Evolutionary conservation across 129 eudicot genomes (phyloP).

Genomic region (Arctium minus): DNA sequence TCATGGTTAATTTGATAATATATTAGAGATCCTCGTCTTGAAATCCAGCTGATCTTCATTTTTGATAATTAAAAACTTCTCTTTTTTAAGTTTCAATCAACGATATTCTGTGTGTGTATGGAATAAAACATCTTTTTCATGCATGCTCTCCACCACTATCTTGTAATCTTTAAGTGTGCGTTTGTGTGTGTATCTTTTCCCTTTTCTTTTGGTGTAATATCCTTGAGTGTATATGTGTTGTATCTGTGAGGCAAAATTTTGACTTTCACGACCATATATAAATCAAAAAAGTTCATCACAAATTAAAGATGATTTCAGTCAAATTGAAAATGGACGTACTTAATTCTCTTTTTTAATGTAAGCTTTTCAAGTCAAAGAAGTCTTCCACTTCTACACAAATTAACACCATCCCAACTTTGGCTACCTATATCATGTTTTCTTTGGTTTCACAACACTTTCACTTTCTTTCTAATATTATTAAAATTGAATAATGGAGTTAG

Average conservation of each 20-base stretch:
- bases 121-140: slow-evolving; percentile 25
- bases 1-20: neutral
- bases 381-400: slow-evolving; percentile 7
- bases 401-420: neutral
- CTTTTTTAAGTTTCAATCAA: neutral
- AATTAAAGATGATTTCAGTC: neutral
- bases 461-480: neutral
- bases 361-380: neutral
- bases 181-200: neutral
- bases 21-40: neutral
- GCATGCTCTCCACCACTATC: slow-evolving; percentile 31
- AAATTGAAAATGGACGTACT: slow-evolving; percentile 1
- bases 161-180: slow-evolving; percentile 15
- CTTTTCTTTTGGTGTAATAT: slow-evolving; percentile 15
- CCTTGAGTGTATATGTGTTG: slow-evolving; percentile 20
- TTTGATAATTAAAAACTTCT: neutral
- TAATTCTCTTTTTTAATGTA: slow-evolving; percentile 3
- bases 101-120: slow-evolving; percentile 18
- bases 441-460: neutral
- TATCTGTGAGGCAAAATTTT: slow-evolving; percentile 6
- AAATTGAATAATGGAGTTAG: neutral
- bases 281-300: neutral
- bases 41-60: neutral
- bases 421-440: neutral
- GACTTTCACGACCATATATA: slow-evolving; percentile 11